Evolutionary conservation across 495 filamentous ascomycete genomes (phyloP).

Genomic region (Penicillium parvum): DNA sequence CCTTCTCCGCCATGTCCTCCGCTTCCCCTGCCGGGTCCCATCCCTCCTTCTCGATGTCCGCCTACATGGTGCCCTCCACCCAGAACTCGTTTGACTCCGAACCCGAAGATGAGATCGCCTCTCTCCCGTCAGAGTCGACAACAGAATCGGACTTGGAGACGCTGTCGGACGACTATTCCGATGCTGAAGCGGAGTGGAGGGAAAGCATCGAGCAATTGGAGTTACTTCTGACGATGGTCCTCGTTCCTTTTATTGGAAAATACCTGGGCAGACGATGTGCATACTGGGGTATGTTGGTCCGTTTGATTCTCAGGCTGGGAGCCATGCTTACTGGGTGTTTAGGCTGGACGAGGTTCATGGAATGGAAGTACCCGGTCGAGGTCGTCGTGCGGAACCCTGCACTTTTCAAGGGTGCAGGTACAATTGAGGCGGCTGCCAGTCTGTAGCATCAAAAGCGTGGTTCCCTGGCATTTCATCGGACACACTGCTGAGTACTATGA

Average conservation of each 20-base stretch:
- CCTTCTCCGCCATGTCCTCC: conserved; percentile 25
- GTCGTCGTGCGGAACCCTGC: conserved; percentile 52
- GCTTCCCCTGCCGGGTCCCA: conserved; percentile 31
- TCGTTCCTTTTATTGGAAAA: conserved; percentile 90
- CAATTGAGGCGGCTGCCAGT: conserved; percentile 63
- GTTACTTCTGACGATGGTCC: conserved; percentile 84
- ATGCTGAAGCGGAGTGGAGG: conserved; percentile 91
- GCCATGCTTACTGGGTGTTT: not conserved
- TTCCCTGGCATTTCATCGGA: too few species aligned
- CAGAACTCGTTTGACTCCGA: conserved; percentile 36
- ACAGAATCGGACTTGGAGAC: conserved; percentile 53
- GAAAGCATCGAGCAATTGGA: conserved; percentile 90
- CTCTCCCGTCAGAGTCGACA: conserved; percentile 69
- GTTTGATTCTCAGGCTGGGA: not conserved
- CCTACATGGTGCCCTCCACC: conserved; percentile 38
- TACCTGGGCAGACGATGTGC: conserved; percentile 90
- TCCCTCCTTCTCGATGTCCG: conserved; percentile 41
- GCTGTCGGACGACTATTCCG: conserved; percentile 56
- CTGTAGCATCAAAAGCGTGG: conserved; percentile 42
- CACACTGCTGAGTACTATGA: too few species aligned
- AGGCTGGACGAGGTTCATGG: conserved; percentile 73
- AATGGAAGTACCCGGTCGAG: conserved; percentile 72
- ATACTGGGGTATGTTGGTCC: conserved; percentile 72
- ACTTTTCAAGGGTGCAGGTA: conserved; percentile 63
- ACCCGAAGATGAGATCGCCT: conserved; percentile 69